Conservation (phyloP, 1,139 yeast genomes). For the Scheffersomyces quercinus region DNA sequence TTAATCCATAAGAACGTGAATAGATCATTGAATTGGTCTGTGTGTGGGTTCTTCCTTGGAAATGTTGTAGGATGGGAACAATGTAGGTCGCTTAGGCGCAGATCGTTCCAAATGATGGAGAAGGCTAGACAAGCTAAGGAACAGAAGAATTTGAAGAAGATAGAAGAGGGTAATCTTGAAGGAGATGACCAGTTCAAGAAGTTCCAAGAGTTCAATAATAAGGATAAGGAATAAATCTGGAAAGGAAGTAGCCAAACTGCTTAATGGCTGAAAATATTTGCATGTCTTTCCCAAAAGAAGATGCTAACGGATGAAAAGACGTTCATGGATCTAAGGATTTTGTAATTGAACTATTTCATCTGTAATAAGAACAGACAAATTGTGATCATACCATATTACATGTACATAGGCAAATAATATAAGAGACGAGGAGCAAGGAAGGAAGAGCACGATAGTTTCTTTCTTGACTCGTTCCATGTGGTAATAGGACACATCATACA, state of each 20-base stretch:
- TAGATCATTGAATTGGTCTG: slow-evolving; percentile 77
- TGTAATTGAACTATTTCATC: too few species aligned
- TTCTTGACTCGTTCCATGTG: too few species aligned
- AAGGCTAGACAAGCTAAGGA: slow-evolving; percentile 56
- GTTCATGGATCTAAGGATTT: slow-evolving; percentile 1
- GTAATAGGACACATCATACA: too few species aligned
- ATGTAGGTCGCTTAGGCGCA: slow-evolving; percentile 71
- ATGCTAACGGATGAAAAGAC: not conserved
- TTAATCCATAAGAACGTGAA: slow-evolving; percentile 63
- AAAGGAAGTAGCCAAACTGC: not conserved
- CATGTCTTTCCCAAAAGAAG: not conserved
- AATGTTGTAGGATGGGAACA: slow-evolving; percentile 91
- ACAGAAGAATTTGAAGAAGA: slow-evolving; percentile 31
- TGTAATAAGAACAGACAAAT: too few species aligned
- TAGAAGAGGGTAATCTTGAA: slow-evolving; percentile 18
- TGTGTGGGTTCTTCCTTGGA: slow-evolving; percentile 79
- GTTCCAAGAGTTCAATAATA: slow-evolving; percentile 25
- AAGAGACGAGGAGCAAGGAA: too few species aligned
- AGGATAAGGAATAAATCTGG: not conserved
- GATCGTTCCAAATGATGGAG: slow-evolving; percentile 61
- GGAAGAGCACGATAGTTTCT: too few species aligned
- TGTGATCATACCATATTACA: too few species aligned
- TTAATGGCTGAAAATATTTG: too few species aligned
- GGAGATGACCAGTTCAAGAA: slow-evolving; percentile 26
- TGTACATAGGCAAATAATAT: too few species aligned